Evolutionary conservation across 1,139 yeast genomes (phyloP).

Genomic region (Wickerhamomyces sp.): DNA sequence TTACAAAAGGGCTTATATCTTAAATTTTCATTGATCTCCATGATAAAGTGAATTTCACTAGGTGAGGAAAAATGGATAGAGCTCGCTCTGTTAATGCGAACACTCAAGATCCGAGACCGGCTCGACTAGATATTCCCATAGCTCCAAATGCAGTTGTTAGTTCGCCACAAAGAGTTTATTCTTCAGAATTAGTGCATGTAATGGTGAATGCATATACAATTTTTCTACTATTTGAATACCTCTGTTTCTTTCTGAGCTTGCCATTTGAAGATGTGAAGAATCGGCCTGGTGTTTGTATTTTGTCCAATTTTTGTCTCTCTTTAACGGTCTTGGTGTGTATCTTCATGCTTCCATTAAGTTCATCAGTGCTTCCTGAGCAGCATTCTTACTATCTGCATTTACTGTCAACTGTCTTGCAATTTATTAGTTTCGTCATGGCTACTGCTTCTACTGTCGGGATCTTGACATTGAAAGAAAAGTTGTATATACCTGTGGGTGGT

Average conservation of each 20-base stretch:
- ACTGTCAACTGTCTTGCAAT: neutral
- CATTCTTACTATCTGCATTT: neutral
- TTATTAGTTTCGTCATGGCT: neutral
- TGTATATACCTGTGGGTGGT: neutral
- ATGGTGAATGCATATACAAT: slow-evolving; percentile 30
- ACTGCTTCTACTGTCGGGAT: neutral
- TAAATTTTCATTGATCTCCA: too few relatives aligned
- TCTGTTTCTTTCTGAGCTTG: slow-evolving; percentile 36
- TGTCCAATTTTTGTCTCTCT: slow-evolving; percentile 27
- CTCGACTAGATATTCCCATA: slow-evolving; percentile 17
- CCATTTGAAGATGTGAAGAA: slow-evolving; percentile 42
- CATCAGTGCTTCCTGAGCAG: slow-evolving; percentile 7
- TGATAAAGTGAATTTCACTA: too few relatives aligned
- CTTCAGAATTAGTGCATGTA: slow-evolving; percentile 22
- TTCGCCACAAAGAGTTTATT: slow-evolving; percentile 27
- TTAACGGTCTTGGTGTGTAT: slow-evolving; percentile 10
- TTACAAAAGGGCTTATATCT: too few relatives aligned
- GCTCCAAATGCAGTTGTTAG: slow-evolving; percentile 23
- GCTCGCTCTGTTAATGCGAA: too few relatives aligned
- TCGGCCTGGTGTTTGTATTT: slow-evolving; percentile 33
- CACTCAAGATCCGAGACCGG: neutral
- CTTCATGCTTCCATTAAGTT: slow-evolving; percentile 8
- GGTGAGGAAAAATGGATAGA: too few relatives aligned
- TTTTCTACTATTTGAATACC: slow-evolving; percentile 35
- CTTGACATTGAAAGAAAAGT: neutral